Evolutionary conservation across 148 eudicot genomes (phyloP).

Genomic region (Amaranthus cruentus): DNA sequence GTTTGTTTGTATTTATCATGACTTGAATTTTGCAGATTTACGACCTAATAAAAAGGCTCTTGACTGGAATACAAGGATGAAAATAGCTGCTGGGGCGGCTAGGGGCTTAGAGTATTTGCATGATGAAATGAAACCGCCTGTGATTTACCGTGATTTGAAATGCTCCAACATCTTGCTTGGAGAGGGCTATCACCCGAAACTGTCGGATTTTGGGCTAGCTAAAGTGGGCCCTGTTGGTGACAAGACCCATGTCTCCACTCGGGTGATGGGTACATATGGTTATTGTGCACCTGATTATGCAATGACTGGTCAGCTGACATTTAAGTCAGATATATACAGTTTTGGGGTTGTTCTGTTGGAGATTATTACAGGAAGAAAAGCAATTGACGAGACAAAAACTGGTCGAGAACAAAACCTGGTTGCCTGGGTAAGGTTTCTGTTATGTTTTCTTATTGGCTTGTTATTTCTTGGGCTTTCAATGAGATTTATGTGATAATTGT

Average conservation of each 20-base stretch:
- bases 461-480: slow-evolving; percentile 7
- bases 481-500: not conserved
- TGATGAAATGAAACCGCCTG: slow-evolving; percentile 66
- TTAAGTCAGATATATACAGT: slow-evolving; percentile 81
- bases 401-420: slow-evolving; percentile 60
- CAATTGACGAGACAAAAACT: slow-evolving; percentile 40
- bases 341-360: slow-evolving; percentile 84
- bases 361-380: slow-evolving; percentile 74
- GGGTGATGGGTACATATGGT: slow-evolving; percentile 90
- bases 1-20: not conserved
- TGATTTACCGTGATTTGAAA: slow-evolving; percentile 86
- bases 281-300: slow-evolving; percentile 90
- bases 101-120: slow-evolving; percentile 80
- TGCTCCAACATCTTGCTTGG: slow-evolving; percentile 80
- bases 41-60: slow-evolving; percentile 36
- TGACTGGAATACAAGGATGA: slow-evolving; percentile 86
- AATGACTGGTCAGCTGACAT: slow-evolving; percentile 88
- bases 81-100: slow-evolving; percentile 91
- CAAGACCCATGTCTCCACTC: slow-evolving; percentile 76
- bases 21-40: slow-evolving; percentile 28
- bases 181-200: slow-evolving; percentile 59
- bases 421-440: slow-evolving; percentile 58
- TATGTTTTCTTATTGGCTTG: not conserved
- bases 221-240: slow-evolving; percentile 81
- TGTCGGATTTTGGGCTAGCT: slow-evolving; percentile 86